phyloP scores from a whole-genome alignment of 2,329 filamentous ascomycete genomes.

The Aspergillus oerlinghausenensis region DNA sequence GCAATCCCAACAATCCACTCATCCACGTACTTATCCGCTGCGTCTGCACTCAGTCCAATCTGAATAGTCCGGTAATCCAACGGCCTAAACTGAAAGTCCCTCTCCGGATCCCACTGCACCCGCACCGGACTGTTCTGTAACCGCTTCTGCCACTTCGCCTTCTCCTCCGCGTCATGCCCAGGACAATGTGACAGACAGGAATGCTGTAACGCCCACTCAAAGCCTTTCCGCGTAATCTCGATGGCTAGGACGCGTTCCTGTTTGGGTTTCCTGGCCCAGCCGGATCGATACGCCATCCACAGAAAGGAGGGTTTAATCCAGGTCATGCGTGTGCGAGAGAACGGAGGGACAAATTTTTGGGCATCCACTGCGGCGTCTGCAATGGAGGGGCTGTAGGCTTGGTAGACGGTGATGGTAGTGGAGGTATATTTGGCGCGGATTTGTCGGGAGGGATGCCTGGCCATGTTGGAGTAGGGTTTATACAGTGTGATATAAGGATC shows the following conservation, averaged over 20 bases:
- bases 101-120: slow-evolving; percentile 63
- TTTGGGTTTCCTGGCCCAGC: slow-evolving; percentile 53
- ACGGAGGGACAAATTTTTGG: slow-evolving; percentile 51
- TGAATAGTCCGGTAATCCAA: slow-evolving; percentile 55
- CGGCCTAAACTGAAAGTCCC: slow-evolving; percentile 43
- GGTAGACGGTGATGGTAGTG: slow-evolving; percentile 57
- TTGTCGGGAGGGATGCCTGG: slow-evolving; percentile 36
- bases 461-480: neutral
- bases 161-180: slow-evolving; percentile 13
- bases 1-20: slow-evolving; percentile 53
- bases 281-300: slow-evolving; percentile 62
- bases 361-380: slow-evolving; percentile 48
- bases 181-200: slow-evolving; percentile 26
- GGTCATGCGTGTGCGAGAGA: slow-evolving; percentile 55
- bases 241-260: slow-evolving; percentile 57
- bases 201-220: slow-evolving; percentile 44
- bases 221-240: slow-evolving; percentile 49
- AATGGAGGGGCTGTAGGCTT: slow-evolving; percentile 55
- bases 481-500: too few relatives aligned
- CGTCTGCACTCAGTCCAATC: slow-evolving; percentile 51
- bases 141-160: slow-evolving; percentile 14
- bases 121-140: slow-evolving; percentile 37
- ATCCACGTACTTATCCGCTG: slow-evolving; percentile 46
- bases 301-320: slow-evolving; percentile 62
- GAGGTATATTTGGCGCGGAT: slow-evolving; percentile 50